phyloP scores from a whole-genome alignment of 2,329 filamentous ascomycete species.

The Monosporascus cannonballus region DNA sequence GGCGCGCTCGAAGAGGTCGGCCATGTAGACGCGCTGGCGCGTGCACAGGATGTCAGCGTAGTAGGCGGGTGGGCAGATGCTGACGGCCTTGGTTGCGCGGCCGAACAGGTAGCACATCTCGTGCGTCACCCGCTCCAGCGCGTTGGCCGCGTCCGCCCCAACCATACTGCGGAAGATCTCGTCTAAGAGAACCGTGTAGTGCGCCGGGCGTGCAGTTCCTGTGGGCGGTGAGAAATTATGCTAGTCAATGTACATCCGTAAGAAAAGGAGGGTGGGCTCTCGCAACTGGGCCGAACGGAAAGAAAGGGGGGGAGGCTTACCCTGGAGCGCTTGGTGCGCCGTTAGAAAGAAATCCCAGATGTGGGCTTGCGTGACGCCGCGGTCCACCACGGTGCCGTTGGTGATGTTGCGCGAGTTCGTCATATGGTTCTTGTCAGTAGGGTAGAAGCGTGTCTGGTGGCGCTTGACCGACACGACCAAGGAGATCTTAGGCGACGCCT shows the following conservation, averaged over 20 bases:
- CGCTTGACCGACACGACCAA: constrained; percentile 82
- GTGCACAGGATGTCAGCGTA: constrained; percentile 85
- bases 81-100: constrained; percentile 82
- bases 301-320: constrained; percentile 25
- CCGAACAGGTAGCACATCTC: constrained; percentile 79
- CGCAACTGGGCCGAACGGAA: too few relatives aligned
- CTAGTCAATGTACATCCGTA: not conserved
- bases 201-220: constrained; percentile 70
- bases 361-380: constrained; percentile 68
- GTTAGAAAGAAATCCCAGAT: constrained; percentile 85
- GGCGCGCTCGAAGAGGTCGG: constrained; percentile 49
- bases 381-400: constrained; percentile 79
- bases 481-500: constrained; percentile 55
- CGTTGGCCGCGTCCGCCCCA: constrained; percentile 47
- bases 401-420: constrained; percentile 57
- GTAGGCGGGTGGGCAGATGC: constrained; percentile 81
- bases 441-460: constrained; percentile 84
- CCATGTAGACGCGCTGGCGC: constrained; percentile 66
- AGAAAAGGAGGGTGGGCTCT: not conserved
- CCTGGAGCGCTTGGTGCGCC: constrained; percentile 73
- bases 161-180: constrained; percentile 53
- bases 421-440: constrained; percentile 44
- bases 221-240: constrained; percentile 1
- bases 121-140: constrained; percentile 67
- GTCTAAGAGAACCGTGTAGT: constrained; percentile 72